Base-by-base conservation (phyloP, 73 alveolate genomes). In the Symbiodinium natans region DNA sequence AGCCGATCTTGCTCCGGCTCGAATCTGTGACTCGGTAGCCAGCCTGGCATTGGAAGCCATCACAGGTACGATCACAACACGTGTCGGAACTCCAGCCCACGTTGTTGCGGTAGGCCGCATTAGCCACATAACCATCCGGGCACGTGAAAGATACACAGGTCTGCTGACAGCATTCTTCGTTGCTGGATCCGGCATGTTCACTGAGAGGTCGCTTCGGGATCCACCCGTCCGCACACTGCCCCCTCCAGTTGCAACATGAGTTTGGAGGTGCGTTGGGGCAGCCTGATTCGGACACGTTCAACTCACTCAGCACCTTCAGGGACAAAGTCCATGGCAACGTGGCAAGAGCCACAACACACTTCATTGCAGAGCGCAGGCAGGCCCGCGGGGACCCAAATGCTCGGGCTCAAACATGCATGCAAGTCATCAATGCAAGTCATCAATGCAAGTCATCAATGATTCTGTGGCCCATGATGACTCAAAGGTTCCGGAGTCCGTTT, bases 11-110 rank as follows among this genome's bases (percentile, higher is more conserved):
- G 21, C 40, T 11, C 17, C 42, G 77, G 8, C 75, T 80, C 19
- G 40, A 34, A 6, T 52, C 39, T 1, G 82, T 48, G 33, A 89
- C 38, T 7, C 96, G 86, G 52, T 40, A 89, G 11, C 96, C 96
- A 10, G 33, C 86, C 25, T 9, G 29, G 87, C 96, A 89, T 27
- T 29, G 31, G 48, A 68, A 71, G 75, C 23, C 21, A 33, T 89
- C 74, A 21, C 96, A 89, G 36, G 86, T 89, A 31, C 77, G 46
- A 74, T 89, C 96, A 41, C 96, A 89, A 42, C 96, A 89, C 6
- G 38, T 87, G 17, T 89, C 96, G 1, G 96, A 52, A 2, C 73
- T 56, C 87, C 74, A 63, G 36, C 96, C 96, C 29, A 52, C 54
- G 38, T 89, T 89, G 77, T 52, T 89, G 38, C 31, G 41, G 41